Base-by-base conservation (phyloP, 2,329 filamentous ascomycete species). In the Colletotrichum somersetense region DNA sequence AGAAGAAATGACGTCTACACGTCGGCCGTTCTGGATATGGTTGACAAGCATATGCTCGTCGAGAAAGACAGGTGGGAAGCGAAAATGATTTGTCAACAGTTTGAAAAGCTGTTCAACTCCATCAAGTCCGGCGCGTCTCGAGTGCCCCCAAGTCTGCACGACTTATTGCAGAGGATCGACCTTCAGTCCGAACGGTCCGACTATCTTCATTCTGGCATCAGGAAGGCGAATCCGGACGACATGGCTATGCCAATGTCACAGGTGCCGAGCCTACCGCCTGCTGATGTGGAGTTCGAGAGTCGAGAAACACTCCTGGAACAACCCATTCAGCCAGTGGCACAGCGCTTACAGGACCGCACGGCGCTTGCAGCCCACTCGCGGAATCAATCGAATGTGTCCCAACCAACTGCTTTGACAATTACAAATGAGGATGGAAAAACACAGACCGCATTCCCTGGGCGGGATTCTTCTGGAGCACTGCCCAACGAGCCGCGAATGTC, bases 21-120 rank as follows among this genome's bases (percentile, higher is more conserved):
- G 0, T 40, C 62, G 0, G 46, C 63, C 2, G 65, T 78, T 1
- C 72, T 79, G 3, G 76, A 78, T 4, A 52, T 80, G 8, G 68
- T 81, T 6, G 79, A 80, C 38, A 40, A 44, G 0, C 42, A 74
- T 2, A 77, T 79, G 74, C 59, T 76, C 38, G 62, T 78, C 42
- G 26, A 5, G 2, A 35, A 59, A 2, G 12, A 26, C 5, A 55
- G 67, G 7, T 66, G 62, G 53, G 33, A 20, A 2, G 67, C 62
- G 1, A 11, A 33, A 10, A 40, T 4, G 2, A 46, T 70, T 0
- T 30, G 20, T 4, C 10, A 66, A 18, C 6, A 16, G 1, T 70
- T 70, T 18, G 7, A 23, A 1, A 16, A 16, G n/a, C 48, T 58
- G 3, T 23, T 65, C 8, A 26, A 8, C 1, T 26, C 26, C 18